These are phyloP conservation scores for Hordeum pubiflorum DNA, from an alignment of 202 grass and related monocot genomes.

Conservation along the genomic window DNA sequence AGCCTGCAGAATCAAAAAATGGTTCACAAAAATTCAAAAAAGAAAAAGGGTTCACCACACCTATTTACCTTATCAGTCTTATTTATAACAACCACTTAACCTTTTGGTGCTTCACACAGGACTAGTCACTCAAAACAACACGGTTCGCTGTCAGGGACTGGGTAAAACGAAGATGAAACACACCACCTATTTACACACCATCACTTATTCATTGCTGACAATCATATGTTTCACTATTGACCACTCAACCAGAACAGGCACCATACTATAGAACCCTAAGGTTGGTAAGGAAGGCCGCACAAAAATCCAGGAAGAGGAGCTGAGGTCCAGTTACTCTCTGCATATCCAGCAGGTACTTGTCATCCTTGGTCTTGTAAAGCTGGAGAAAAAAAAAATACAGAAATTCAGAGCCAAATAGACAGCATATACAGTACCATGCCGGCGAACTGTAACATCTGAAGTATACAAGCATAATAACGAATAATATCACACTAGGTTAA, in stretches of 20 bases:
- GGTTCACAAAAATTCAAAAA: not conserved
- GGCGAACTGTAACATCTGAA: not conserved
- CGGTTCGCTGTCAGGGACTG: slow-evolving; percentile 1
- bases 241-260: not conserved
- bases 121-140: slow-evolving; percentile 40
- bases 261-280: slow-evolving; percentile 80
- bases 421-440: not conserved
- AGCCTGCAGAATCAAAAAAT: slow-evolving; percentile 1
- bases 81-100: slow-evolving; percentile 8
- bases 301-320: slow-evolving; percentile 79
- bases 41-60: not conserved
- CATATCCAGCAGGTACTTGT: slow-evolving; percentile 76
- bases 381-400: slow-evolving; percentile 22
- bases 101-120: slow-evolving; percentile 16
- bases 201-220: slow-evolving; percentile 27
- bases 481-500: not conserved
- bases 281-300: slow-evolving; percentile 63
- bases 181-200: slow-evolving; percentile 43
- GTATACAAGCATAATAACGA: not conserved
- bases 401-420: not conserved
- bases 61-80: slow-evolving; percentile 16
- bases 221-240: slow-evolving; percentile 18
- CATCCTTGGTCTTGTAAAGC: slow-evolving; percentile 75
- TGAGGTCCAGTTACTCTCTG: slow-evolving; percentile 71
- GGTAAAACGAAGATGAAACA: not conserved